Evolutionary conservation across 1,139 yeast species (phyloP), one percentile per base, ranked within the genome.

Genomic region (Yarrowia galli): DNA sequence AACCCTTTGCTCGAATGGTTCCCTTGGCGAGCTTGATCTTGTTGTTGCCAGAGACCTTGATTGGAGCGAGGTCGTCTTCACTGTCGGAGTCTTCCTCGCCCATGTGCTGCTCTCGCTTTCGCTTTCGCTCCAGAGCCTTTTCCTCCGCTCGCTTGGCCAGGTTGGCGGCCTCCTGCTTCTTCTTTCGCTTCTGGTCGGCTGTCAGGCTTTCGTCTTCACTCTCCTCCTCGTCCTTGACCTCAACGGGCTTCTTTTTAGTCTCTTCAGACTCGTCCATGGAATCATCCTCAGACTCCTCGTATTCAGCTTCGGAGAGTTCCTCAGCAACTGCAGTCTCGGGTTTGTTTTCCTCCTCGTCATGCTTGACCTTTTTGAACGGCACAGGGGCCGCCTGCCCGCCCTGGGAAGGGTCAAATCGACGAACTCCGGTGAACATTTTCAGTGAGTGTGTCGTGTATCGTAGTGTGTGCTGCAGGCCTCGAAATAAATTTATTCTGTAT

Each of bases 331-430:
- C 20, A 3, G 28, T 46, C 6, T 40, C 51, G 9, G 28, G 28
- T n/a, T 25, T 15, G n/a, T 15, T 42, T 20, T 28, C 49, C 12
- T 32, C 51, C 28, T 58, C 64, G 16, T 58, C 64, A 12, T 58
- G 64, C 36, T 58, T 42, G 32, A 58, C 64, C 43, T 45, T 53
- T 15, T 60, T 58, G 42, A 58, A 58, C 2, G 64, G 64, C 16
- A 58, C 64, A 16, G 51, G 42, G 16, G 49, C 2, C 9, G 40
- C 22, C 20, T 58, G 64, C 4, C 40, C 51, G 32, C 35, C 38
- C 42, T 53, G 48, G 36, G 51, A 72, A 73, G 73, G 73, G 65
- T 71, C 72, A 68, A 67, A 71, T 63, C 73, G 69, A 38, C 68
- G 70, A 12, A 72, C 67, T 12, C 72, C 70, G 45, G 71, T 49